A percentile compares a stretch with the other conserved stretches of the same genome.
These are phyloP conservation scores for Blepharisma undulans DNA, from an alignment of 169 alveolate species.

Conservation along the genomic window DNA sequence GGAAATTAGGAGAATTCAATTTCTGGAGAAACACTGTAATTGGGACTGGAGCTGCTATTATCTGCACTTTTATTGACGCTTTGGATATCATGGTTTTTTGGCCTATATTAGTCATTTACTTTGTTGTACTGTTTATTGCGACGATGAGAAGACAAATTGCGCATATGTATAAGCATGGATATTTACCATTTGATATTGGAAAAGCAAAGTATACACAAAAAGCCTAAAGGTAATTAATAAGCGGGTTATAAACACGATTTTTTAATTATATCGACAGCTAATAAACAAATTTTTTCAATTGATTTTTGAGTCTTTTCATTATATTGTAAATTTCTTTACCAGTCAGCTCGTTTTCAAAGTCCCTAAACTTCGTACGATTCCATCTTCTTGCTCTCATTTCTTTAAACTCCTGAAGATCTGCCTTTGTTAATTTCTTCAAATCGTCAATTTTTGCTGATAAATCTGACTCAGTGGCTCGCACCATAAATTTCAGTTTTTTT, in stretches of 20 bases:
- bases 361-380: not conserved
- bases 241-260: not conserved
- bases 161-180: slow-evolving; percentile 56
- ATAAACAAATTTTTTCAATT: not conserved
- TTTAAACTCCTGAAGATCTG: not conserved
- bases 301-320: not conserved
- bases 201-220: slow-evolving; percentile 16
- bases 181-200: slow-evolving; percentile 52
- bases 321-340: not conserved
- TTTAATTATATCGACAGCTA: not conserved
- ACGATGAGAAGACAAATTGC: slow-evolving; percentile 89
- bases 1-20: slow-evolving; percentile 89
- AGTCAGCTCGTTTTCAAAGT: not conserved
- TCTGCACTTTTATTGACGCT: slow-evolving; percentile 49
- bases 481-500: not conserved
- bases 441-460: not conserved
- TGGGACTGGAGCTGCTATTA: slow-evolving; percentile 21
- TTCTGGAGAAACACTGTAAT: slow-evolving; percentile 79
- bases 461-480: not conserved
- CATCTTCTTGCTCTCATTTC: not conserved
- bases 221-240: not conserved
- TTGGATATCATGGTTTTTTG: slow-evolving; percentile 91
- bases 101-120: slow-evolving; percentile 90
- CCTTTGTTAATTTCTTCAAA: not conserved
- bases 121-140: slow-evolving; percentile 80